Percentiles rank a stretch among this genome's conserved stretches.
Evolutionary conservation across 2,329 filamentous ascomycete species (phyloP).

Genomic region (Fusarium sp.): DNA sequence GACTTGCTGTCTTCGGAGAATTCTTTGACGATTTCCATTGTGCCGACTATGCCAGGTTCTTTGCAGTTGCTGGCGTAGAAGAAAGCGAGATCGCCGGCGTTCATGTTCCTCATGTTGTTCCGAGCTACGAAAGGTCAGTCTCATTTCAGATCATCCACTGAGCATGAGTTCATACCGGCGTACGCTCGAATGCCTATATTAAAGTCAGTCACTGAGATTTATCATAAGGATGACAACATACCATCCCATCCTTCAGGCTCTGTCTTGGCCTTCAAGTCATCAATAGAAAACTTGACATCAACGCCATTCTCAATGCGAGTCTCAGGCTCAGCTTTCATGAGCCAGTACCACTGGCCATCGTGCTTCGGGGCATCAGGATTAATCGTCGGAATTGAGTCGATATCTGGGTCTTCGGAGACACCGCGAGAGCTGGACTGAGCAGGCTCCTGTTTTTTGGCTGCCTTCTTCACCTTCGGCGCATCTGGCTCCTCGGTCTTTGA

Average conservation of each 20-base stretch:
- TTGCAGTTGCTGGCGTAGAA: slow-evolving; percentile 98
- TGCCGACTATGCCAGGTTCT: slow-evolving; percentile 84
- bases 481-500: background rate
- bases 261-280: slow-evolving; percentile 78
- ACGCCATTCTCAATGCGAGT: slow-evolving; percentile 85
- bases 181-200: slow-evolving; percentile 60
- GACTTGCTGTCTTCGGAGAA: slow-evolving; percentile 78
- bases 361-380: slow-evolving; percentile 54
- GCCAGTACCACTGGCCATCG: slow-evolving; percentile 70
- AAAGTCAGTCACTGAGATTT: slow-evolving; percentile 14
- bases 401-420: slow-evolving; percentile 44
- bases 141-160: rapidly evolving
- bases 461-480: background rate
- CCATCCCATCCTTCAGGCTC: slow-evolving; percentile 93
- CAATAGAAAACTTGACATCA: slow-evolving; percentile 94
- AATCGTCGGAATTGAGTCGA: slow-evolving; percentile 48
- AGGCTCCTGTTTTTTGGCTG: background rate
- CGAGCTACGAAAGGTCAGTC: slow-evolving; percentile 61
- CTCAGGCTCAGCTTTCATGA: slow-evolving; percentile 90
- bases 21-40: slow-evolving; percentile 89
- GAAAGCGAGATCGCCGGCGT: slow-evolving; percentile 89
- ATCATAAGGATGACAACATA: no score
- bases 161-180: slow-evolving; percentile 46
- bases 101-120: slow-evolving; percentile 93
- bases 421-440: background rate